These are phyloP conservation scores for Umbelopsis sp. DNA, from an alignment of 192 early-diverging fungal genomes.

Conservation along the genomic window DNA sequence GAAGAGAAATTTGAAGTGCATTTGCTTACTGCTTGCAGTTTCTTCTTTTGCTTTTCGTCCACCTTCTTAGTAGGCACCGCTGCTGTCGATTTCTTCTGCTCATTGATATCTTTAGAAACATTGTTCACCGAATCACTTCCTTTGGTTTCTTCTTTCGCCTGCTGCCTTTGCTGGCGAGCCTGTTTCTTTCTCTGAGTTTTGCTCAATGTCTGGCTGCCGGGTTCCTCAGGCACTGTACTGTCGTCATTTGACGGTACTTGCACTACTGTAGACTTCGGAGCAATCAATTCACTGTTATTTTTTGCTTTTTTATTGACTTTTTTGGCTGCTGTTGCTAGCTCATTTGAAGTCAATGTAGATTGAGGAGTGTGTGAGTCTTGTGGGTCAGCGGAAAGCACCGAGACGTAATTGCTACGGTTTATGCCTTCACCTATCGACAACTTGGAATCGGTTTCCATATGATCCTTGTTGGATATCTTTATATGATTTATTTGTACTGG, in stretches of 20 bases:
- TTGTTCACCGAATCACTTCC: not conserved
- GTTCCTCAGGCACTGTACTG: not conserved
- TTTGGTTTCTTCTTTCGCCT: conserved; percentile 2
- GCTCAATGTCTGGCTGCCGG: not conserved
- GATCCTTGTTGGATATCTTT: not conserved
- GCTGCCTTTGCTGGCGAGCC: not conserved
- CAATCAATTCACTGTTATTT: too few relatives aligned
- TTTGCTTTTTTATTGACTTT: too few relatives aligned
- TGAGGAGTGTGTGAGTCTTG: not conserved
- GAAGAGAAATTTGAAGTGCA: not conserved
- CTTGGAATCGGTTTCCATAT: not conserved
- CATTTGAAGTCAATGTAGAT: not conserved
- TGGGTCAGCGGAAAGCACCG: not conserved
- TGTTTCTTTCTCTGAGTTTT: not conserved
- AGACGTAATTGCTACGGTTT: conserved; percentile 8
- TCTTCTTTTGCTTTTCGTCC: conserved; percentile 31
- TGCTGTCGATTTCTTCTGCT: not conserved
- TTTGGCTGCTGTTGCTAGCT: not conserved
- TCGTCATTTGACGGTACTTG: too few relatives aligned
- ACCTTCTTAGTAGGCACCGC: not conserved
- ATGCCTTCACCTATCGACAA: not conserved
- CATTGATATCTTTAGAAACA: not conserved
- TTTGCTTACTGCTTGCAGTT: conserved; percentile 23
- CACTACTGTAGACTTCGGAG: too few relatives aligned
- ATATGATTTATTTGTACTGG: not conserved